These are phyloP conservation scores for Pleurotus eryngii DNA, from an alignment of 768 basidiomycete species.

Conservation along the genomic window DNA sequence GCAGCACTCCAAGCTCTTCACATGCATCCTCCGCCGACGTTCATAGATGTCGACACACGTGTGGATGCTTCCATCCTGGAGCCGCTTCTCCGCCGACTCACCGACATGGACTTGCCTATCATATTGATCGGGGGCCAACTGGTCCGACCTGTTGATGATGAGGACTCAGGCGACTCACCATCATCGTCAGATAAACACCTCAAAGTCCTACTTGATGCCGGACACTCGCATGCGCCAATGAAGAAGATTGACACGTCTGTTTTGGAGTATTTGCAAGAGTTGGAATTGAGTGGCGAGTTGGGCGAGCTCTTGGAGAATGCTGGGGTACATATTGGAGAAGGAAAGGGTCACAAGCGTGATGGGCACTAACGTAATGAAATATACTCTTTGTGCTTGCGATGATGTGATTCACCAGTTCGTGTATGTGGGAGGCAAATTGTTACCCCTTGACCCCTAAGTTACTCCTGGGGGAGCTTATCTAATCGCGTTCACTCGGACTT, in stretches of 20 bases:
- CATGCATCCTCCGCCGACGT: conserved; percentile 58
- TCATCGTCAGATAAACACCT: neutral
- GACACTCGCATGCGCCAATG: neutral
- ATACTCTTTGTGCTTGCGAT: too few relatives aligned
- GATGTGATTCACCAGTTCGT: too few relatives aligned
- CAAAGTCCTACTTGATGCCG: neutral
- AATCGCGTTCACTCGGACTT: too few relatives aligned
- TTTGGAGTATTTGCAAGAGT: conserved; percentile 1
- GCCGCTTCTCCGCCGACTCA: conserved; percentile 65
- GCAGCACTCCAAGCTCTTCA: conserved; percentile 49
- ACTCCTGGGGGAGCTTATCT: too few relatives aligned
- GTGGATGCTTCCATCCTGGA: conserved; percentile 64
- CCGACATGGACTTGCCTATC: conserved; percentile 59
- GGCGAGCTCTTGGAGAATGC: neutral
- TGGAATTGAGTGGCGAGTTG: neutral
- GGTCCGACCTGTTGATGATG: conserved; percentile 20
- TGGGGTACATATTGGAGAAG: neutral
- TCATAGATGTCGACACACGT: conserved; percentile 72
- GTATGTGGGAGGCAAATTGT: too few relatives aligned
- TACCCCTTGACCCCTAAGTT: too few relatives aligned
- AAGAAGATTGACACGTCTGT: neutral
- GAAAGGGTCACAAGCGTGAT: neutral
- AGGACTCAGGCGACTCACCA: neutral
- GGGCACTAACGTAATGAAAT: neutral
- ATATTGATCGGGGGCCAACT: conserved; percentile 63